Conservation (phyloP, 257 asterid genomes). For the Ilex asprella region DNA sequence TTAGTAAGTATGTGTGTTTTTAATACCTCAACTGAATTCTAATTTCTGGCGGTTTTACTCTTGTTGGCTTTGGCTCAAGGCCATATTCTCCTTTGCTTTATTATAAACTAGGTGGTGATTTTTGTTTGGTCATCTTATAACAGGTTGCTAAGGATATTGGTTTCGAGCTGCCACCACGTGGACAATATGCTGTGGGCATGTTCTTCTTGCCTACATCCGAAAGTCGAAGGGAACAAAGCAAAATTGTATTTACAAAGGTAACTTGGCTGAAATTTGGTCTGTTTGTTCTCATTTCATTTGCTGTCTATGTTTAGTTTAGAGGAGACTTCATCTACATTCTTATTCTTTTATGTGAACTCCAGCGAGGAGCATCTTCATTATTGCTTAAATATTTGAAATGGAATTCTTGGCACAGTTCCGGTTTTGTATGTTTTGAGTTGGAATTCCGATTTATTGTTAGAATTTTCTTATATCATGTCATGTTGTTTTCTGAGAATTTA, state of each 20-base stretch:
- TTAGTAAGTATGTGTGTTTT: neutral
- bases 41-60: neutral
- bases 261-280: neutral
- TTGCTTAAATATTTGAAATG: neutral
- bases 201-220: conserved; percentile 94
- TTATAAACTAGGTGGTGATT: conserved; percentile 2
- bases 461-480: neutral
- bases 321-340: too few relatives aligned
- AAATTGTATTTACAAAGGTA: conserved; percentile 84
- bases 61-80: neutral
- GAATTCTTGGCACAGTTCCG: neutral
- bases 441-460: neutral
- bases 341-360: too few relatives aligned
- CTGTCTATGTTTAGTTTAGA: neutral
- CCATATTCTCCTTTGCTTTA: neutral
- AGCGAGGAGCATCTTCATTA: too few relatives aligned
- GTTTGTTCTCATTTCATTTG: neutral
- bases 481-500: neutral
- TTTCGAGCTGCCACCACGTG: conserved; percentile 84
- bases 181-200: conserved; percentile 96
- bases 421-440: neutral
- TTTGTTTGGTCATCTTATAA: conserved; percentile 4
- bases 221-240: conserved; percentile 84
- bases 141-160: conserved; percentile 76
- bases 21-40: neutral